phyloP scores from a whole-genome alignment of 2,329 filamentous ascomycete genomes.

The Phialophora macrospora region DNA sequence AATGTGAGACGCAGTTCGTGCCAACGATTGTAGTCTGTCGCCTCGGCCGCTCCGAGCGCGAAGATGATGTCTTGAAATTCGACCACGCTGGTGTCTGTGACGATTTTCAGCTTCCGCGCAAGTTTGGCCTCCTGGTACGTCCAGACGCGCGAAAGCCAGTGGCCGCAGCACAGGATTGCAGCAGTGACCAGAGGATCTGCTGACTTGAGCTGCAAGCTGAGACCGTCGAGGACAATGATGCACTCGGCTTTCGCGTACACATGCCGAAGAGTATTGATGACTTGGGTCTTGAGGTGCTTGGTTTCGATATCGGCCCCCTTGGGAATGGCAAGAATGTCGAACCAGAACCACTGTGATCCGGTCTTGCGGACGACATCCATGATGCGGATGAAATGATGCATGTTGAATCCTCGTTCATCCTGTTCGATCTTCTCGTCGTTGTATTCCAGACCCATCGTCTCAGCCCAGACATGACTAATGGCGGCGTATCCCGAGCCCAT shows the following conservation, averaged over 20 bases:
- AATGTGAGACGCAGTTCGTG: neutral
- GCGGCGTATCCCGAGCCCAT: neutral
- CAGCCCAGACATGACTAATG: neutral
- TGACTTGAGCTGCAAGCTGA: neutral
- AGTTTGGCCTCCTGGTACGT: neutral
- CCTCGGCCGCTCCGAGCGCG: neutral
- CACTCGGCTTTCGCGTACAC: neutral
- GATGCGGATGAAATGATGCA: neutral
- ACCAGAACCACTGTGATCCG: neutral
- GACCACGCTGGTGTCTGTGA: neutral
- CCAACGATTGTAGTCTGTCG: neutral
- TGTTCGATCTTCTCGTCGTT: neutral
- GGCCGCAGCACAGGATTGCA: neutral
- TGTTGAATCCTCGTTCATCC: neutral
- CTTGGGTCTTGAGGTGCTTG: neutral
- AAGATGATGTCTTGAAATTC: neutral
- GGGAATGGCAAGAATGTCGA: neutral
- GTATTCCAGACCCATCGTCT: neutral
- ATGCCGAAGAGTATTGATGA: neutral
- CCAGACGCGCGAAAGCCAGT: neutral
- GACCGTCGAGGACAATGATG: neutral
- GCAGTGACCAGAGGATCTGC: neutral
- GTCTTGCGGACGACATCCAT: neutral
- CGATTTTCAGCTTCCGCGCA: neutral
- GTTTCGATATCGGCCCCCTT: neutral